Evolutionary conservation across 2,329 filamentous ascomycete genomes (phyloP).

Genomic region (Chalaropsis ovoidea): DNA sequence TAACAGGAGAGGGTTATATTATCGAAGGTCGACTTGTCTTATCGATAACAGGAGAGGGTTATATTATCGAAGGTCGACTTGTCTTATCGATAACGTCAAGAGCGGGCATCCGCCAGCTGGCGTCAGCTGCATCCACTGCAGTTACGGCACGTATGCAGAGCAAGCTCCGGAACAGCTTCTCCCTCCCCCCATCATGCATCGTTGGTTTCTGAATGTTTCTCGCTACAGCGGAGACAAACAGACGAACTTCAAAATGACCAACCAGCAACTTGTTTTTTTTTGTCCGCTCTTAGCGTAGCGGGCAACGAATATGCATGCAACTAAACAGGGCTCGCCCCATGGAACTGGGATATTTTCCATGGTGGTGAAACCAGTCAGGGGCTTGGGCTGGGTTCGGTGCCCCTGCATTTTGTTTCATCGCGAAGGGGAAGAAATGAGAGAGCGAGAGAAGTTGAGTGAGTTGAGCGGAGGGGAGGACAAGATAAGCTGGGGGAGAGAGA

Average conservation of each 20-base stretch:
- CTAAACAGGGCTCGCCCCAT: neutral
- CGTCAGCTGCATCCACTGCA: no score
- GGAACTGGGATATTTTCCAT: conserved; percentile 10
- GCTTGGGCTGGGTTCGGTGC: neutral
- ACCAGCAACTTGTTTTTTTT: no score
- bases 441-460: neutral
- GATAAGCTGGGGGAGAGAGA: neutral
- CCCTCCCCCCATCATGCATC: neutral
- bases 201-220: conserved; percentile 1
- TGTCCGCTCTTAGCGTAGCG: neutral
- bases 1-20: conserved; percentile 1
- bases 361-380: conserved; percentile 19
- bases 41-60: neutral
- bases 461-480: neutral
- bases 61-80: neutral
- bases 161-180: no score
- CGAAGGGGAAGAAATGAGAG: conserved; percentile 4
- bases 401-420: conserved; percentile 17
- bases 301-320: neutral
- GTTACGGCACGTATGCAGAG: no score
- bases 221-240: conserved; percentile 4
- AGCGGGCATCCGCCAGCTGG: no score
- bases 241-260: neutral
- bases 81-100: neutral
- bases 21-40: no score